Conservation (phyloP, 371 early-diverging fungal species). For the Saksenaea vasiformis region DNA sequence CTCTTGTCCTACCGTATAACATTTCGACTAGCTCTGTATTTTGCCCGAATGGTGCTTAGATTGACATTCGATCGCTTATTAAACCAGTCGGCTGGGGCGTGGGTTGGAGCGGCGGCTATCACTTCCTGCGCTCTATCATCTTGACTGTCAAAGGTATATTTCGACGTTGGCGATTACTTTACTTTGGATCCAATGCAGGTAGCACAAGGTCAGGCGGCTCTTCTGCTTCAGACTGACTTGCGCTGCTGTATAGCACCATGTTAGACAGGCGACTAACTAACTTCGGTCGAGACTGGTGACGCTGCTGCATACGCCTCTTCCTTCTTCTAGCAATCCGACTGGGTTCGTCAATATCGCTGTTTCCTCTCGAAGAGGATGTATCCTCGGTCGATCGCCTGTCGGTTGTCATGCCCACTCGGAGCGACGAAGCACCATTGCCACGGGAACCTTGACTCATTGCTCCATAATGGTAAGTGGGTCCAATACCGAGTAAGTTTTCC, state of each 20-base stretch:
- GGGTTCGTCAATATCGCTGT: conserved; percentile 12
- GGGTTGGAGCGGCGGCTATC: conserved; percentile 19
- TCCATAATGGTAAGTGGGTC: neutral
- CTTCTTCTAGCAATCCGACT: neutral
- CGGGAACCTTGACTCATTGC: neutral
- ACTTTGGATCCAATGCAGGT: conserved; percentile 51
- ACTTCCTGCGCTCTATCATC: conserved; percentile 24
- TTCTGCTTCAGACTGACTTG: conserved; percentile 9
- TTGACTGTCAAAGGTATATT: too few species aligned
- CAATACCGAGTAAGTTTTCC: neutral
- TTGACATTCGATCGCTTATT: conserved; percentile 18
- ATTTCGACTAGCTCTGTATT: conserved; percentile 38
- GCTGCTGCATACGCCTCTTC: neutral
- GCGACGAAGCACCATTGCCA: neutral
- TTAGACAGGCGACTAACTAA: too few species aligned
- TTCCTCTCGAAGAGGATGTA: neutral
- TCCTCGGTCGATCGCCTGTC: neutral
- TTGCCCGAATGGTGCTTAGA: conserved; percentile 32
- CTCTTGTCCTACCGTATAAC: conserved; percentile 25
- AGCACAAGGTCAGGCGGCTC: conserved; percentile 36
- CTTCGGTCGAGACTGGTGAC: neutral
- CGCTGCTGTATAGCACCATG: too few species aligned
- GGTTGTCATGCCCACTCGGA: neutral
- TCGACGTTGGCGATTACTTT: conserved; percentile 5
- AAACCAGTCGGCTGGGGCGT: conserved; percentile 18